These are phyloP conservation scores for Tetrahymena elliotti DNA, from an alignment of 73 alveolate genomes.

Conservation along the genomic window DNA sequence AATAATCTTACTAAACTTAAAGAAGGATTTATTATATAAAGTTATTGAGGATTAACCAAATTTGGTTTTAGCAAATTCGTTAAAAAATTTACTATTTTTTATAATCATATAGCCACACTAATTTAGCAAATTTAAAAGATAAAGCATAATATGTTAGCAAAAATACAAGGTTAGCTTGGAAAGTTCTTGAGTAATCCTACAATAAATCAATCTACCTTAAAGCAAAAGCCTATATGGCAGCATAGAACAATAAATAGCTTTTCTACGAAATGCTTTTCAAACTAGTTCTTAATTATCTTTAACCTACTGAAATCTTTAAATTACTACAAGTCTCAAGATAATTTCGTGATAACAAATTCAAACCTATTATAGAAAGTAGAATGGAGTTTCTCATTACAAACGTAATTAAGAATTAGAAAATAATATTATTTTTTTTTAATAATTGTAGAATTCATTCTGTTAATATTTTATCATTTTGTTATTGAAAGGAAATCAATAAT, in stretches of 20 bases:
- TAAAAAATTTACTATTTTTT: background rate
- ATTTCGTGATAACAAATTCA: background rate
- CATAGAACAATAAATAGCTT: background rate
- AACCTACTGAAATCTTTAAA: background rate
- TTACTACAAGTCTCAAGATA: background rate
- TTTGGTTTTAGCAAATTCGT: background rate
- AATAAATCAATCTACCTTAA: background rate
- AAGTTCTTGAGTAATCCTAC: background rate
- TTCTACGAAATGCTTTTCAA: background rate
- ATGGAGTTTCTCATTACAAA: background rate
- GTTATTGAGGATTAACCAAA: background rate
- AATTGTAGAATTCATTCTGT: too few species aligned
- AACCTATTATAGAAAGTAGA: background rate
- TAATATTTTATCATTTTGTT: too few species aligned
- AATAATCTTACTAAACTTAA: background rate
- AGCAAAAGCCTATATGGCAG: background rate
- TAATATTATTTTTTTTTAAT: too few species aligned
- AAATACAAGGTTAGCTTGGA: background rate
- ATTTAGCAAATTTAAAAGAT: background rate
- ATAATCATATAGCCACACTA: background rate
- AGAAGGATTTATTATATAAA: background rate
- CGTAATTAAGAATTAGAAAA: background rate
- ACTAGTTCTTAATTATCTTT: background rate
- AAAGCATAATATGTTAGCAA: background rate
- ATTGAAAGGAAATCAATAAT: background rate